These are phyloP conservation scores for Pestalotiopsis sp. DNA, from an alignment of 2,329 filamentous ascomycete species.

Conservation along the genomic window DNA sequence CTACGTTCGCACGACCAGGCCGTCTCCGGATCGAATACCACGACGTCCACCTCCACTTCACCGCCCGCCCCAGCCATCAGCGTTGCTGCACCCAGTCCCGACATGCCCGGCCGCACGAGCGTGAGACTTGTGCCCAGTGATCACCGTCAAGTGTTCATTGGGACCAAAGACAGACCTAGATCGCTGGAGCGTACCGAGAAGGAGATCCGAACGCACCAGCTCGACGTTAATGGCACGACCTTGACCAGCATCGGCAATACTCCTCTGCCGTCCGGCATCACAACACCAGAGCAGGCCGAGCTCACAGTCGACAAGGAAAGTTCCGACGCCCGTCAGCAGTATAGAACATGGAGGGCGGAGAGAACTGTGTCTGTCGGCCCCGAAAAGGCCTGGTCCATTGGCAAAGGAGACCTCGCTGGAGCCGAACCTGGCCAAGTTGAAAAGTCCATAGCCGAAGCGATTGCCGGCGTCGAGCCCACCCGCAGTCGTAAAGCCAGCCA, in stretches of 20 bases:
- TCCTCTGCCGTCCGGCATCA: conserved; percentile 27
- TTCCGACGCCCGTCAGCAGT: conserved; percentile 31
- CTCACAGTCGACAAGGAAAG: conserved; percentile 14
- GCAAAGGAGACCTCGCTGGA: conserved; percentile 50
- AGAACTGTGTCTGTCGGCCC: conserved; percentile 46
- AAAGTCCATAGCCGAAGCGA: conserved; percentile 65
- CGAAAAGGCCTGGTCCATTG: conserved; percentile 69
- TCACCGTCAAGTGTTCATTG: conserved; percentile 37
- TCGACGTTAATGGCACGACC: conserved; percentile 26
- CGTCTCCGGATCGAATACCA: conserved; percentile 24
- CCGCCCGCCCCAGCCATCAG: conserved; percentile 18
- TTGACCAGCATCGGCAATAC: conserved; percentile 36
- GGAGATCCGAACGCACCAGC: conserved; percentile 38
- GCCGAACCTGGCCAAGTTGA: conserved; percentile 61
- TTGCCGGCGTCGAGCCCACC: conserved; percentile 64
- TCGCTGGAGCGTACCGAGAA: conserved; percentile 46
- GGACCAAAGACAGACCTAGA: conserved; percentile 36
- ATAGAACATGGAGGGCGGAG: conserved; percentile 42
- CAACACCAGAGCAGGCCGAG: conserved; percentile 21
- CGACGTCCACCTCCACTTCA: conserved; percentile 17
- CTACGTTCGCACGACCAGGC: conserved; percentile 27
- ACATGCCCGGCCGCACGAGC: conserved; percentile 35
- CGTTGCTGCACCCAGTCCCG: conserved; percentile 19
- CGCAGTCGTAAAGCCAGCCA: conserved; percentile 71
- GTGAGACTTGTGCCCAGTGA: conserved; percentile 37